Evolutionary conservation across 2,329 filamentous ascomycete species (phyloP).

Genomic region (Xylaria multiplex): DNA sequence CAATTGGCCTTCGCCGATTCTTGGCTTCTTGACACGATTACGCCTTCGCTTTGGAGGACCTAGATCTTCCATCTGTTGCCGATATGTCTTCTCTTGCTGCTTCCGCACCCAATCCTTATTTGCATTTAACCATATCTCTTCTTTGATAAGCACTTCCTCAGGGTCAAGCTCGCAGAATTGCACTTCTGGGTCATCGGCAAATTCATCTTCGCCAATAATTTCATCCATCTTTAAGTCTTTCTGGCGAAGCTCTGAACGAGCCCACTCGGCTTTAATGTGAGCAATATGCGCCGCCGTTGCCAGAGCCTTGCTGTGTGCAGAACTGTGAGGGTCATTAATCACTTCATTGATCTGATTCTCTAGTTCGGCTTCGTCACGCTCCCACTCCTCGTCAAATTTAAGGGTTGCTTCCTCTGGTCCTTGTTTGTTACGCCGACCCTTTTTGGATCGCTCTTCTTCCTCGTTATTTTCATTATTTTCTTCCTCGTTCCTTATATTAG

Average conservation of each 20-base stretch:
- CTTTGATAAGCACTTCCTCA: constrained; percentile 82
- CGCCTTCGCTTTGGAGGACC: constrained; percentile 67
- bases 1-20: constrained; percentile 72
- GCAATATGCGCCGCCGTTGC: constrained; percentile 67
- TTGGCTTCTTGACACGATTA: constrained; percentile 59
- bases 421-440: constrained; percentile 30
- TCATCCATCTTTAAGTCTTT: constrained; percentile 66
- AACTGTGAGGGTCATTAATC: constrained; percentile 68
- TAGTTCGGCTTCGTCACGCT: constrained; percentile 70
- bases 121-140: constrained; percentile 91
- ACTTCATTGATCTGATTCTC: constrained; percentile 77
- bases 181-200: constrained; percentile 90
- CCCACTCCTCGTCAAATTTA: constrained; percentile 70
- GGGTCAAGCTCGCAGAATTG: constrained; percentile 78
- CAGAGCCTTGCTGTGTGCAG: constrained; percentile 65
- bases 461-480: constrained; percentile 48
- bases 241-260: constrained; percentile 58
- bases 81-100: constrained; percentile 84
- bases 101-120: constrained; percentile 93
- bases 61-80: constrained; percentile 68
- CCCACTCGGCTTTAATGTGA: constrained; percentile 63
- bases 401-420: constrained; percentile 54
- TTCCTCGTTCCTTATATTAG: constrained; percentile 51
- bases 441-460: constrained; percentile 46
- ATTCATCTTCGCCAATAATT: constrained; percentile 81